Conservation (phyloP, 768 basidiomycete species). For the Phanerochaete sordida region DNA sequence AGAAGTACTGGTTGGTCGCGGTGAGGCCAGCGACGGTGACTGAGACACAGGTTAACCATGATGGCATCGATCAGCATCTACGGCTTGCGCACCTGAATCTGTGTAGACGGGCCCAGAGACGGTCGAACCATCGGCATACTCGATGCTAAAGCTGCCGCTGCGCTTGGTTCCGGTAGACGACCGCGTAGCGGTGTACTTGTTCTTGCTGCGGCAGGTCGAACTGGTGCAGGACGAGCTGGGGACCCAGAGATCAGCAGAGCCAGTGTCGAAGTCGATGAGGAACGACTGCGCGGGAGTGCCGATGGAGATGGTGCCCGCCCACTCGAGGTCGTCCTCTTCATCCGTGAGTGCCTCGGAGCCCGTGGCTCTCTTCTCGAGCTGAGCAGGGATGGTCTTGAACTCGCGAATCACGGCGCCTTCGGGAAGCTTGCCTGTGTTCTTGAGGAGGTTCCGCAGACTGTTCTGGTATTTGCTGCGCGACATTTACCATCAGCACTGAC, state of each 20-base stretch:
- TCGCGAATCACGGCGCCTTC: constrained; percentile 28
- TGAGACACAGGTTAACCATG: neutral
- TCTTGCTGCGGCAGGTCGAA: constrained; percentile 13
- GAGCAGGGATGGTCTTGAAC: constrained; percentile 17
- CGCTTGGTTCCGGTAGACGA: constrained; percentile 27
- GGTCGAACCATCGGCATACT: constrained; percentile 36
- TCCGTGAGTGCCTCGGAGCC: constrained; percentile 30
- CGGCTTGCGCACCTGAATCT: constrained; percentile 26
- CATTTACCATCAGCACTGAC: neutral
- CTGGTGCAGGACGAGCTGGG: constrained; percentile 14
- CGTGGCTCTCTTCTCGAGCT: constrained; percentile 16
- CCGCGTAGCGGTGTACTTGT: constrained; percentile 6
- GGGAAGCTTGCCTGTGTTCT: constrained; percentile 28
- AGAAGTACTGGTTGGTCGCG: constrained; percentile 26
- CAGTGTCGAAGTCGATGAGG: constrained; percentile 23
- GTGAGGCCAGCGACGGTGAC: constrained; percentile 43
- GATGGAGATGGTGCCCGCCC: constrained; percentile 37
- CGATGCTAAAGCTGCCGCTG: constrained; percentile 28
- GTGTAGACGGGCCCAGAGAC: constrained; percentile 32
- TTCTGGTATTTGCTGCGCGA: constrained; percentile 33
- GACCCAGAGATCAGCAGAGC: constrained; percentile 22
- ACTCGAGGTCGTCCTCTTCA: constrained; percentile 32
- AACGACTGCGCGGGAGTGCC: constrained; percentile 14
- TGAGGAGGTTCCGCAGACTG: constrained; percentile 35
- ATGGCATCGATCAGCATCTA: neutral